A percentile compares a stretch with the other conserved stretches of the same genome.
Conservation (phyloP, 305 asterid genomes). For the Coffea humblotiana region DNA sequence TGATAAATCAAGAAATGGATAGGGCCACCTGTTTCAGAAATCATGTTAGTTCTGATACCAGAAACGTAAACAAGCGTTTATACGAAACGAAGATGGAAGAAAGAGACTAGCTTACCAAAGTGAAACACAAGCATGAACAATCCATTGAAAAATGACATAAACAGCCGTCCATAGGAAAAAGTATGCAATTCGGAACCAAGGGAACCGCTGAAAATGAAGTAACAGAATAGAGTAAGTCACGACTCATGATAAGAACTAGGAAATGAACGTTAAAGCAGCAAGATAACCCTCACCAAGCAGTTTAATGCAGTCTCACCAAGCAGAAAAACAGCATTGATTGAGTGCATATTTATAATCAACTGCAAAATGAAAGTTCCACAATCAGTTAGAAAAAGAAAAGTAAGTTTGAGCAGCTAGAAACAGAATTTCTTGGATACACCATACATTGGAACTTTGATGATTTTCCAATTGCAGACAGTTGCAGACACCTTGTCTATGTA, state of each 20-base stretch:
- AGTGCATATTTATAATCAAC: conserved; percentile 94
- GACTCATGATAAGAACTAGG: neutral
- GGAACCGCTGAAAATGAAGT: conserved; percentile 69
- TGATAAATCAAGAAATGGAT: conserved; percentile 91
- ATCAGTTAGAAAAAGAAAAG: conserved; percentile 22
- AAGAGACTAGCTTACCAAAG: conserved; percentile 51
- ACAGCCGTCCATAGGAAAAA: conserved; percentile 75
- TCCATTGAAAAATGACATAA: conserved; percentile 82
- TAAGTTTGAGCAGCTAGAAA: neutral
- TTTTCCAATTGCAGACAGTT: neutral
- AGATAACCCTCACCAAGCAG: conserved; percentile 58
- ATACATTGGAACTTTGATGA: neutral
- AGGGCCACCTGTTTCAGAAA: conserved; percentile 85
- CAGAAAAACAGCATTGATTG: conserved; percentile 77
- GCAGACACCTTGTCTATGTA: neutral
- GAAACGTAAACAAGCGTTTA: neutral
- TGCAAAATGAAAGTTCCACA: conserved; percentile 34
- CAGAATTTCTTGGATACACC: neutral
- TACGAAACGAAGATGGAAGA: conserved; percentile 1
- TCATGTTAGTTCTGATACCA: neutral
- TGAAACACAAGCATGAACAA: conserved; percentile 68
- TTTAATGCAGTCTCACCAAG: conserved; percentile 86
- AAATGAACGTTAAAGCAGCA: neutral
- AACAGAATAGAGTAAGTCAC: neutral
- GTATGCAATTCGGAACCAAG: conserved; percentile 93